phyloP scores from a whole-genome alignment of 306 rosid species.

The Notholithocarpus densiflorus region DNA sequence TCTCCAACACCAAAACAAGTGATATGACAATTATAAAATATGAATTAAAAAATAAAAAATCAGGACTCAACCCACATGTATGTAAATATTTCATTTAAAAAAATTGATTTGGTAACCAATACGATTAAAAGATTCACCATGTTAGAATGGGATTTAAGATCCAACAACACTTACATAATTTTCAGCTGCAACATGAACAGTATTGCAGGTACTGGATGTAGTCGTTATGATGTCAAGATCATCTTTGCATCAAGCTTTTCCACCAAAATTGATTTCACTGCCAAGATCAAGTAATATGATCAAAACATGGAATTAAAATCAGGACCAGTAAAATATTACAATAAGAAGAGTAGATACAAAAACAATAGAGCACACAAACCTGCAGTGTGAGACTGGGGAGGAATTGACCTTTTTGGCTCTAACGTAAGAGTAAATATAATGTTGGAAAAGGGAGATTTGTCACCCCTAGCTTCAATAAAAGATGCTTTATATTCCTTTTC shows the following conservation, averaged over 20 bases:
- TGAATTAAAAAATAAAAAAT: background rate
- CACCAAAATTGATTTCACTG: constrained; percentile 27
- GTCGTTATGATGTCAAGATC: constrained; percentile 14
- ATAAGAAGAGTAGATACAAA: background rate
- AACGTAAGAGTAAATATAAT: background rate
- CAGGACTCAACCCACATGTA: background rate
- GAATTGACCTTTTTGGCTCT: constrained; percentile 39
- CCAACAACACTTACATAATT: constrained; percentile 25
- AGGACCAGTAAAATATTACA: background rate
- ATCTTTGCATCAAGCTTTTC: constrained; percentile 19
- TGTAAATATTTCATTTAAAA: background rate
- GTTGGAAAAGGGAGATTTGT: too few species aligned
- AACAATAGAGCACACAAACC: constrained; percentile 34
- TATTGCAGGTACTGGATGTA: constrained; percentile 30
- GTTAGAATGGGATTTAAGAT: background rate
- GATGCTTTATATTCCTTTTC: too few species aligned
- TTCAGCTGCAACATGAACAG: constrained; percentile 30
- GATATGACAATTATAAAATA: background rate
- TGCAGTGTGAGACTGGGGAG: constrained; percentile 23
- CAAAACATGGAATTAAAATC: background rate
- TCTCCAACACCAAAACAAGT: background rate
- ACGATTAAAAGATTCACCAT: background rate
- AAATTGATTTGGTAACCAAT: background rate
- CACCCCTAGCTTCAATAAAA: too few species aligned
- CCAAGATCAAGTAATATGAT: constrained; percentile 30